phyloP scores from a whole-genome alignment of 2,329 filamentous ascomycete species.

The Clarireedia monteithiana region DNA sequence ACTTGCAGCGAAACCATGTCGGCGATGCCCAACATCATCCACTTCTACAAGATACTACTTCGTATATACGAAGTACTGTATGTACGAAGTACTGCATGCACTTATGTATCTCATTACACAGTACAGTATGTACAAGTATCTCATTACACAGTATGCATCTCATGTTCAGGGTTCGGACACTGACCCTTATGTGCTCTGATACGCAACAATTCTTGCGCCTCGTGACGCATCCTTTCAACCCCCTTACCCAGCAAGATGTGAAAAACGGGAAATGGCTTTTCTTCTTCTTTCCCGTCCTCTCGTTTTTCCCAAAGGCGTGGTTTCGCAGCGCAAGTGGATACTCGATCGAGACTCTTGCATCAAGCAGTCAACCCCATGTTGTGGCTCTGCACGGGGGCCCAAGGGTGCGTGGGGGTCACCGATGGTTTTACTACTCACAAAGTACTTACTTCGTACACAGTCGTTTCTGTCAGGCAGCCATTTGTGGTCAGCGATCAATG shows the following conservation, averaged over 20 bases:
- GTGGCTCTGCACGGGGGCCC: not conserved
- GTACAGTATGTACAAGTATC: too few relatives aligned
- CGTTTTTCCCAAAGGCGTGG: not conserved
- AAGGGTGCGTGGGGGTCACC: conserved; percentile 1
- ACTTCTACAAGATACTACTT: not conserved
- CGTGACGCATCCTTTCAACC: too few relatives aligned
- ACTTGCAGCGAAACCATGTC: not conserved
- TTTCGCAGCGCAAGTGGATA: not conserved
- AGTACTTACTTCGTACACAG: too few relatives aligned
- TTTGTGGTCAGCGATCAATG: not conserved
- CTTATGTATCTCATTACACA: too few relatives aligned
- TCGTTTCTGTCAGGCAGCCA: not conserved
- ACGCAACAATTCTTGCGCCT: too few relatives aligned
- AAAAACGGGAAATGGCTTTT: too few relatives aligned
- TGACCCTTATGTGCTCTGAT: too few relatives aligned
- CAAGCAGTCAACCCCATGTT: conserved; percentile 1
- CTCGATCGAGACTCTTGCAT: conserved; percentile 4
- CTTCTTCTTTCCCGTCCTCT: not conserved
- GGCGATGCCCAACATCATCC: not conserved
- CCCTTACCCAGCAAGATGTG: too few relatives aligned
- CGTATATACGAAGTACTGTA: too few relatives aligned
- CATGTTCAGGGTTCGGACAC: too few relatives aligned
- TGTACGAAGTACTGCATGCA: too few relatives aligned
- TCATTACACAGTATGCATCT: not conserved
- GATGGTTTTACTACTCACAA: not conserved